Evolutionary conservation across 2,329 filamentous ascomycete genomes (phyloP), one percentile per base, ranked within the genome.

Genomic region (Aureobasidium lini): DNA sequence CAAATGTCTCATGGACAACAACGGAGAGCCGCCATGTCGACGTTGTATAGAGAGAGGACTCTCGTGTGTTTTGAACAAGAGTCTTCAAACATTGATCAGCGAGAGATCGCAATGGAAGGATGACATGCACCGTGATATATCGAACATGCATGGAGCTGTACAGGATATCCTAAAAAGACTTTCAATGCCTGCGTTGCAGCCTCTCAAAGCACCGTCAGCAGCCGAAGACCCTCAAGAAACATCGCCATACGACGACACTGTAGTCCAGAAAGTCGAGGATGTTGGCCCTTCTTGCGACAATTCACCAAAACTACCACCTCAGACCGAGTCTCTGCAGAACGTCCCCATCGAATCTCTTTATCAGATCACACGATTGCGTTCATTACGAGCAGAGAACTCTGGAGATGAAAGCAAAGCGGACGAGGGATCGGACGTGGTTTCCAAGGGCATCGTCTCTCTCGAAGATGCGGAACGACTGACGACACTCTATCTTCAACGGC

Each of bases 11-110:
- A 80, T 81, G 77, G 72, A 75, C 60, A 69, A 73, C 42, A 54
- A 54, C 11, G 74, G 74, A 32, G 77, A 79, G 31, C 73, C 77
- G 31, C 72, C 74, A 15, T 81, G 79, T 64, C 76, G 76, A 60
- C 68, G 79, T 60, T 81, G 79, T 67, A 71, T 73, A 47, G 76
- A 79, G 61, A 75, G 79, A 66, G 75, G 75, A 3, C 62, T 81
- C 40, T 76, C 78, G 34, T 81, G 79, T 64, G 71, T 80, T 32
- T 70, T 81, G 52, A 81, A 81, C 64, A 81, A 80, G 62, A 80
- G 77, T 61, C 70, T 60, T 28, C 59, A 60, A 65, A 79, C 77
- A 9, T 67, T 81, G 65, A 72, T 81, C 56, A 76, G 79, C 60
- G 78, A 81, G 60, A 61, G 71, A 32, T 69, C 68, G 40, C 64